Evolutionary conservation across 108 stramenopile species (phyloP).

Genomic region (Pseudonitzschia multiseries): DNA sequence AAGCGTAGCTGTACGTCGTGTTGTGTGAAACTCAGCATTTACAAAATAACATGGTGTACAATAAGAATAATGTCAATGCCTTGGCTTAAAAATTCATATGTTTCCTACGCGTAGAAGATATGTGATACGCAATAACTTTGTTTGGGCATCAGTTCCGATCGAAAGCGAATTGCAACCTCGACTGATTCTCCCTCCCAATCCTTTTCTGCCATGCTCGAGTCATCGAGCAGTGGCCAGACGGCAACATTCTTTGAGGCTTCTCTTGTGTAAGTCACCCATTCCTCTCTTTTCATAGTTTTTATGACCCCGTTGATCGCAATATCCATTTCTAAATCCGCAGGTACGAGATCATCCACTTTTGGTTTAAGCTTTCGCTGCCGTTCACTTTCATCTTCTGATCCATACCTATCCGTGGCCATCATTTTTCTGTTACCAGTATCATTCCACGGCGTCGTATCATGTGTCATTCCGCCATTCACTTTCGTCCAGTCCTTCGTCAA

Average conservation of each 20-base stretch:
- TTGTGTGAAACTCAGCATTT: too few species aligned
- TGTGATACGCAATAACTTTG: slow-evolving; percentile 28
- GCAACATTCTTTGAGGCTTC: slow-evolving; percentile 31
- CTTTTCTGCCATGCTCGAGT: slow-evolving; percentile 23
- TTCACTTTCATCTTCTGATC: neutral
- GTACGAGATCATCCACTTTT: slow-evolving; percentile 12
- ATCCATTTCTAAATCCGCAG: slow-evolving; percentile 30
- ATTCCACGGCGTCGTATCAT: slow-evolving; percentile 28
- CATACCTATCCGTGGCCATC: neutral
- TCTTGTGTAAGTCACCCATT: slow-evolving; percentile 19
- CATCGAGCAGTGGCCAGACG: slow-evolving; percentile 27
- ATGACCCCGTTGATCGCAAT: slow-evolving; percentile 31
- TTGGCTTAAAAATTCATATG: too few species aligned
- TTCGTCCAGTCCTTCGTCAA: slow-evolving; percentile 21
- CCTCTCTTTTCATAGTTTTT: slow-evolving; percentile 28
- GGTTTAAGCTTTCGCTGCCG: slow-evolving; percentile 14
- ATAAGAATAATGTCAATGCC: too few species aligned
- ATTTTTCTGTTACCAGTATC: neutral
- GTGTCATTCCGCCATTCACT: slow-evolving; percentile 26
- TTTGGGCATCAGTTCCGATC: slow-evolving; percentile 3
- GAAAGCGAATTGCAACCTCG: slow-evolving; percentile 33
- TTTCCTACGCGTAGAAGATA: slow-evolving; percentile 30
- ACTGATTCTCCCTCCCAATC: slow-evolving; percentile 36
- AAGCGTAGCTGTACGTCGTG: too few species aligned
- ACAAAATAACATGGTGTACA: too few species aligned